A percentile compares a stretch with the other conserved stretches of the same genome.
These are phyloP conservation scores for Fagopyrum tataricum DNA, from an alignment of 148 eudicot genomes.

Conservation along the genomic window DNA sequence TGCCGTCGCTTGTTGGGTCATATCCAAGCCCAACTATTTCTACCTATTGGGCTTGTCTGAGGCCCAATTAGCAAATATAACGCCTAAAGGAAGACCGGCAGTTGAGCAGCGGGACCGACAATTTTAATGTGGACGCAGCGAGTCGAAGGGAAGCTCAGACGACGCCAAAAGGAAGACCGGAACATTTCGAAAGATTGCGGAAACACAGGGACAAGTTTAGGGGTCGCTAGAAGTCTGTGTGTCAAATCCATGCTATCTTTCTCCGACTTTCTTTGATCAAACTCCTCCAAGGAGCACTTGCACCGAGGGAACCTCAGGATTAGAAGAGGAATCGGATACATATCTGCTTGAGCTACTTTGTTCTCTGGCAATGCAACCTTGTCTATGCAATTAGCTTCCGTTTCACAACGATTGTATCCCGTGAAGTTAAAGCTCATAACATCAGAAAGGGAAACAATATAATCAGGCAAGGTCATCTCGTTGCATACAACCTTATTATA, in stretches of 20 bases:
- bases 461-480: conserved; percentile 39
- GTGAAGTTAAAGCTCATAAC: conserved; percentile 47
- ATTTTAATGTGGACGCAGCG: no score
- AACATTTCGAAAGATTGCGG: no score
- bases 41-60: no score
- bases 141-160: no score
- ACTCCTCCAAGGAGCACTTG: conserved; percentile 64
- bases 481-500: conserved; percentile 39
- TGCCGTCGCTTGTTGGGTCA: no score
- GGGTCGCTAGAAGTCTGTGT: conserved; percentile 48
- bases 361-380: conserved; percentile 87
- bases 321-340: conserved; percentile 63
- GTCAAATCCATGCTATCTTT: conserved; percentile 52
- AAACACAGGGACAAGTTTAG: no score
- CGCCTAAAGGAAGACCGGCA: no score
- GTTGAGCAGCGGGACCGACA: no score
- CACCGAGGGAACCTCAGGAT: conserved; percentile 81
- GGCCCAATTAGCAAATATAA: no score
- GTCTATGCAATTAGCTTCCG: conserved; percentile 75
- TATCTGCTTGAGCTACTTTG: conserved; percentile 42
- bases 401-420: conserved; percentile 52
- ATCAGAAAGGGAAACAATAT: conserved; percentile 60
- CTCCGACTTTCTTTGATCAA: conserved; percentile 60
- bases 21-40: no score
- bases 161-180: no score